Conservation (phyloP, 1,139 yeast genomes). For the Lodderomyces parapsilosis region DNA sequence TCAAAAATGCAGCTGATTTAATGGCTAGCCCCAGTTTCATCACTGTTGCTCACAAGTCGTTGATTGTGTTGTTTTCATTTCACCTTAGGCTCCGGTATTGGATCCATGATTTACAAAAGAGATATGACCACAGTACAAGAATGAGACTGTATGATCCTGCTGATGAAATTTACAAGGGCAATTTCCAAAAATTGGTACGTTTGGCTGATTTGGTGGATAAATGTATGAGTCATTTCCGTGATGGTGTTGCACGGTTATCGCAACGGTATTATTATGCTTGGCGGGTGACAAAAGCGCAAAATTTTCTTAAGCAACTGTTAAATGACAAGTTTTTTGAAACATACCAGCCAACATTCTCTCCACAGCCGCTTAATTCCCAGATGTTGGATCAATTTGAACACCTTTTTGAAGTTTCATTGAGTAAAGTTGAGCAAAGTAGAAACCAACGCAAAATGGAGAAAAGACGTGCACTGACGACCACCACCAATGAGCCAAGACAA, state of each 20-base stretch:
- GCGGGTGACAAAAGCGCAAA: conserved; percentile 33
- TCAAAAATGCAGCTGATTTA: conserved; percentile 29
- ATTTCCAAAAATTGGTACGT: conserved; percentile 15
- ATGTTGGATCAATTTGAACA: conserved; percentile 23
- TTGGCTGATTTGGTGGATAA: conserved; percentile 17
- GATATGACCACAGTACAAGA: conserved; percentile 14
- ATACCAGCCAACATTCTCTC: conserved; percentile 13
- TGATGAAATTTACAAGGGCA: conserved; percentile 13
- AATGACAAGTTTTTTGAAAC: conserved; percentile 21
- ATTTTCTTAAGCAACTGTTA: conserved; percentile 23
- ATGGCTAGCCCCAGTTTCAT: conserved; percentile 37
- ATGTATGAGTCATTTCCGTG: conserved; percentile 21
- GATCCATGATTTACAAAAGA: conserved; percentile 9
- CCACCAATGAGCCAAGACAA: neutral
- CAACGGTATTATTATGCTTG: conserved; percentile 40
- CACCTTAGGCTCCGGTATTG: conserved; percentile 20
- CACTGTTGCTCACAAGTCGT: conserved; percentile 30
- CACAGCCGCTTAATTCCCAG: conserved; percentile 14
- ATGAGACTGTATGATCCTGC: conserved; percentile 9
- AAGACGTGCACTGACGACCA: neutral
- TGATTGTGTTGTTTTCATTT: conserved; percentile 24
- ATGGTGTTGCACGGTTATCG: conserved; percentile 20
- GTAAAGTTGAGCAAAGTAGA: conserved; percentile 13
- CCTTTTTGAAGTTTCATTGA: conserved; percentile 17
- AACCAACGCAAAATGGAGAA: conserved; percentile 3